Percentiles rank a stretch among this genome's conserved stretches.
Conservation (phyloP, 805 yeast genomes). For the Sungouiozyma intestinalis region DNA sequence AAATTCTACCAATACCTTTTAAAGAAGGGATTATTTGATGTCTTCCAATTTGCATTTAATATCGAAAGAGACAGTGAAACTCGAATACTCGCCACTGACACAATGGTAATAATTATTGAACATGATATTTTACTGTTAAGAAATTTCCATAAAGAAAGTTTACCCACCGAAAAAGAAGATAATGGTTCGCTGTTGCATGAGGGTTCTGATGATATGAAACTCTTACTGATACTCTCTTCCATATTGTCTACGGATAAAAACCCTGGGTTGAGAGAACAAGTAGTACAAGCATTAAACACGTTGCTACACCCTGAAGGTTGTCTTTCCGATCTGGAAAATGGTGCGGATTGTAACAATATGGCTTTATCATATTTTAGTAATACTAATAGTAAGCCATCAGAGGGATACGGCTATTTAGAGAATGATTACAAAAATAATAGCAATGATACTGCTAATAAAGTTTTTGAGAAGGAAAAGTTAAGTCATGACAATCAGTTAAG, state of each 20-base stretch:
- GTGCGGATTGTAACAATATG: slow-evolving; percentile 1
- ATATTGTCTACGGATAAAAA: slow-evolving; percentile 53
- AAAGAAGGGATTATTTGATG: slow-evolving; percentile 55
- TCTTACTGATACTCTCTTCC: slow-evolving; percentile 44
- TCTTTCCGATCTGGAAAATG: slow-evolving; percentile 12
- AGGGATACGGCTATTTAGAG: not conserved
- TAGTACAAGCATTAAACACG: slow-evolving; percentile 71
- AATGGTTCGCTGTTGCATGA: not conserved
- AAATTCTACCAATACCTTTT: slow-evolving; percentile 56
- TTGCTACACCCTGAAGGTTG: slow-evolving; percentile 49
- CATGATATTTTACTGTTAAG: slow-evolving; percentile 64
- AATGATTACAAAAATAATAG: slow-evolving; percentile 2
- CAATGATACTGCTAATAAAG: slow-evolving; percentile 17
- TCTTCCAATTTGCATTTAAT: slow-evolving; percentile 61
- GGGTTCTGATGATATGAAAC: slow-evolving; percentile 40
- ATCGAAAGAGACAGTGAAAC: slow-evolving; percentile 34
- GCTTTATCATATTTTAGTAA: slow-evolving; percentile 5
- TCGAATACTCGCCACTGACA: slow-evolving; percentile 67
- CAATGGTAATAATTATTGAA: slow-evolving; percentile 70
- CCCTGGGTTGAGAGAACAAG: slow-evolving; percentile 69
- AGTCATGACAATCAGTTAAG: slow-evolving; percentile 14
- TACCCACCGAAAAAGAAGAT: slow-evolving; percentile 2
- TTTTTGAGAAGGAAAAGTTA: slow-evolving; percentile 12
- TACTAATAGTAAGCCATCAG: slow-evolving; percentile 1
- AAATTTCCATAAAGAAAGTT: slow-evolving; percentile 19